phyloP scores from a whole-genome alignment of 225 moss, liverwort and hornwort genomes.

The Marchantia polymorpha region DNA sequence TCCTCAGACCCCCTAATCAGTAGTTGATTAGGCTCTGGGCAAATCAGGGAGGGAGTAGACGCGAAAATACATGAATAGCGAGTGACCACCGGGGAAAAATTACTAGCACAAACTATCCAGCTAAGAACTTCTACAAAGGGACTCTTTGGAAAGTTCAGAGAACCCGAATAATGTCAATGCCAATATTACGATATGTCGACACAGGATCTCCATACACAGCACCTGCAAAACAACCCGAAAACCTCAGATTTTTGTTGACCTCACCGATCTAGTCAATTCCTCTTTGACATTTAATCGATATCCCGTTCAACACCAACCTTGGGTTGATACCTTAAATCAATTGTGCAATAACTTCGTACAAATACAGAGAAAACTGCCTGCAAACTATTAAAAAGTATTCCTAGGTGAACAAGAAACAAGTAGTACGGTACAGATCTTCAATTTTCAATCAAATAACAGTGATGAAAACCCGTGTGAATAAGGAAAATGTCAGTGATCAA shows the following conservation, averaged over 20 bases:
- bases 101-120: constrained; percentile 26
- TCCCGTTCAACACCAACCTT: too few species aligned
- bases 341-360: too few species aligned
- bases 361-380: too few species aligned
- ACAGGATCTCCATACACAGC: constrained; percentile 25
- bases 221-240: constrained; percentile 20
- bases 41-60: constrained; percentile 9
- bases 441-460: too few species aligned
- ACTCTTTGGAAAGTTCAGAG: constrained; percentile 32
- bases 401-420: too few species aligned
- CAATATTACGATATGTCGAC: constrained; percentile 10
- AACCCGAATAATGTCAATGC: constrained; percentile 30
- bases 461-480: too few species aligned
- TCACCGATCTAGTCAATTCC: neutral
- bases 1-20: constrained; percentile 18
- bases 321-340: too few species aligned
- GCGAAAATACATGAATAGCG: constrained; percentile 25
- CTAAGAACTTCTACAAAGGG: constrained; percentile 28
- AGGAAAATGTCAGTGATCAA: too few species aligned
- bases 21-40: constrained; percentile 12
- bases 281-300: too few species aligned
- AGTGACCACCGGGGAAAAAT: constrained; percentile 15
- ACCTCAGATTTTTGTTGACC: neutral
- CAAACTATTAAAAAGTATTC: too few species aligned
- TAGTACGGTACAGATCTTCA: too few species aligned